phyloP scores from a whole-genome alignment of 2,329 filamentous ascomycete species.

The Neonectria faginata region DNA sequence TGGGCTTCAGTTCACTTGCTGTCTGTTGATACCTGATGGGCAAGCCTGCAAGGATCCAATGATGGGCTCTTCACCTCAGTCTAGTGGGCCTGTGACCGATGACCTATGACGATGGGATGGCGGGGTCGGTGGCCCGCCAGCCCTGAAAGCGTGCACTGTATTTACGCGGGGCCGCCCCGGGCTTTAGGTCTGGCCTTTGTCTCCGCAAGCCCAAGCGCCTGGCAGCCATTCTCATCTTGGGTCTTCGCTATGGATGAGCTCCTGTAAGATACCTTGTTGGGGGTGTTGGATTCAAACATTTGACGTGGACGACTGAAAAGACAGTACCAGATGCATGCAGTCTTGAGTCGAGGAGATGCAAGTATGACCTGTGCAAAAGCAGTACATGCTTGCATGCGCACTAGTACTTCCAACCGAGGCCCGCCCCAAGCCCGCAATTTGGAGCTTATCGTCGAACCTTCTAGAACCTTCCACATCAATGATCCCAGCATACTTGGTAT shows the following conservation, averaged over 20 bases:
- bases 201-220: conserved; percentile 12
- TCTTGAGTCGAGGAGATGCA: not conserved
- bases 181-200: not conserved
- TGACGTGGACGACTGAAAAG: not conserved
- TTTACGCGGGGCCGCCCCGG: conserved; percentile 1
- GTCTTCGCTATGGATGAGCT: not conserved
- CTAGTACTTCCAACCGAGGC: not conserved
- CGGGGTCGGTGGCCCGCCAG: conserved; percentile 28
- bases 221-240: not conserved
- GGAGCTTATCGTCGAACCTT: conserved; percentile 38
- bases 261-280: not conserved
- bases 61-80: not conserved
- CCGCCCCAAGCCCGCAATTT: not conserved
- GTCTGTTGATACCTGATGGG: conserved; percentile 40
- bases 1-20: conserved; percentile 20
- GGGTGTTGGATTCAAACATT: not conserved
- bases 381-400: not conserved
- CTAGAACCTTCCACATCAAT: conserved; percentile 43
- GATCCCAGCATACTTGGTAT: not conserved
- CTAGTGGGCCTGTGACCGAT: conserved; percentile 27
- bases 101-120: conserved; percentile 43
- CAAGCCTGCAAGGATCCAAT: conserved; percentile 19
- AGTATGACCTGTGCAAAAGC: conserved; percentile 6
- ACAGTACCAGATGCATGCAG: not conserved
- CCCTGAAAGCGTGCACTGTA: not conserved